Conservation (phyloP, 179 eudicot genomes). For the Beta macrorhiza region DNA sequence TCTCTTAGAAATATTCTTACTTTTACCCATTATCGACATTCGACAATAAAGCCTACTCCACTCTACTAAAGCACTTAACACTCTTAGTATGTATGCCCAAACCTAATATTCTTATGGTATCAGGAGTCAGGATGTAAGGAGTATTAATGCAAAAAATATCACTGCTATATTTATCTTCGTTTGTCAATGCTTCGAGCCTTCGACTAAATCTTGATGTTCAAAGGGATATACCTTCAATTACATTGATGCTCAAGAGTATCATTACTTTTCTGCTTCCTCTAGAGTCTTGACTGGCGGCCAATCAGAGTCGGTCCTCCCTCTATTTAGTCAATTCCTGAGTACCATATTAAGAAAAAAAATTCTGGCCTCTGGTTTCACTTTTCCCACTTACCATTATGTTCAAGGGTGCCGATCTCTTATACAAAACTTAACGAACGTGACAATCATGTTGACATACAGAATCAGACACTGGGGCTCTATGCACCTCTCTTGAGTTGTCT, state of each 20-base stretch:
- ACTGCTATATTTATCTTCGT: background rate
- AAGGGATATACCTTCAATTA: background rate
- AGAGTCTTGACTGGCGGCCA: background rate
- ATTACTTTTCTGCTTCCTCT: background rate
- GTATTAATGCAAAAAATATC: background rate
- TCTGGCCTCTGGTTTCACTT: background rate
- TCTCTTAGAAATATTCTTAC: no score
- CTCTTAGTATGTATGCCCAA: no score
- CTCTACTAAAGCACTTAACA: no score
- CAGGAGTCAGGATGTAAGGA: no score
- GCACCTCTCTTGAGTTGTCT: background rate
- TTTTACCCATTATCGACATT: no score
- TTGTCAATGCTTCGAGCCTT: background rate
- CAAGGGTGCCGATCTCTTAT: background rate
- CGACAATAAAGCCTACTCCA: no score
- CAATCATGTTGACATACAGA: background rate
- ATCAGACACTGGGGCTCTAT: background rate
- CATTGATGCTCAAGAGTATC: background rate
- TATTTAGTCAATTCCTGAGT: background rate
- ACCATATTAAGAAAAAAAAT: background rate
- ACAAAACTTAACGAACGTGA: background rate
- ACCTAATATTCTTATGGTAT: no score
- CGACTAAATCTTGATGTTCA: background rate
- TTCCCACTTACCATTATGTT: background rate
- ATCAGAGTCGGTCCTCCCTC: background rate